phyloP scores from a whole-genome alignment of 768 basidiomycete species.

The Hygrophoropsis aurantiaca region DNA sequence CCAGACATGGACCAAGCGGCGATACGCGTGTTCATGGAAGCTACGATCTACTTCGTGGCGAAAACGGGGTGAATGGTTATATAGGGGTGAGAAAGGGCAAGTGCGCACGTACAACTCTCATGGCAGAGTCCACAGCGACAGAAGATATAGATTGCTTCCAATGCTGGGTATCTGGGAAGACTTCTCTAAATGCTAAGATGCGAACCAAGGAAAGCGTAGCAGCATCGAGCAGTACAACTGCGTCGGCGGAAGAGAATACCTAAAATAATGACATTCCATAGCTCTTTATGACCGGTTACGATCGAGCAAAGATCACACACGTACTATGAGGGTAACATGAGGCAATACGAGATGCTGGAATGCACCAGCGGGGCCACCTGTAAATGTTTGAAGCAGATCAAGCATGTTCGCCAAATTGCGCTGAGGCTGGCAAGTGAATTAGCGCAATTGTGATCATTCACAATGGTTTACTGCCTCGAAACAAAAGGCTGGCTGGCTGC shows the following conservation, averaged over 20 bases:
- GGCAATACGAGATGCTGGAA: constrained; percentile 60
- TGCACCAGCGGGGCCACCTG: constrained; percentile 51
- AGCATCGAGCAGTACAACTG: constrained; percentile 73
- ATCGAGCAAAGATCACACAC: constrained; percentile 16
- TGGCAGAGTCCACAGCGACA: constrained; percentile 70
- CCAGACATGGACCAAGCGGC: constrained; percentile 81
- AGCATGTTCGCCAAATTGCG: constrained; percentile 36
- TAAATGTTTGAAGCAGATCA: constrained; percentile 43
- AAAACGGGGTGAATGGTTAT: constrained; percentile 4
- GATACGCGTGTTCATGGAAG: constrained; percentile 63
- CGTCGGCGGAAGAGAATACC: constrained; percentile 74
- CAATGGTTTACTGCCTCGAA: neutral
- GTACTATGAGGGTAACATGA: constrained; percentile 57
- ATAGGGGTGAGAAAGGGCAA: constrained; percentile 7
- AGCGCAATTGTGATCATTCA: neutral
- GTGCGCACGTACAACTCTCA: constrained; percentile 69
- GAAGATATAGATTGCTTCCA: constrained; percentile 50
- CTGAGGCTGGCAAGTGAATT: neutral
- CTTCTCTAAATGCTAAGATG: constrained; percentile 78
- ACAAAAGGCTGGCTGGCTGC: neutral
- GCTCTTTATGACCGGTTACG: constrained; percentile 9
- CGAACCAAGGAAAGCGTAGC: constrained; percentile 60
- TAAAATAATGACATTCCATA: constrained; percentile 24
- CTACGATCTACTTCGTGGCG: constrained; percentile 57
- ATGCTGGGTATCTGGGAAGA: constrained; percentile 62